Base-by-base conservation (phyloP, 2,329 filamentous ascomycete species). In the Myriosclerotinia duriaeana region DNA sequence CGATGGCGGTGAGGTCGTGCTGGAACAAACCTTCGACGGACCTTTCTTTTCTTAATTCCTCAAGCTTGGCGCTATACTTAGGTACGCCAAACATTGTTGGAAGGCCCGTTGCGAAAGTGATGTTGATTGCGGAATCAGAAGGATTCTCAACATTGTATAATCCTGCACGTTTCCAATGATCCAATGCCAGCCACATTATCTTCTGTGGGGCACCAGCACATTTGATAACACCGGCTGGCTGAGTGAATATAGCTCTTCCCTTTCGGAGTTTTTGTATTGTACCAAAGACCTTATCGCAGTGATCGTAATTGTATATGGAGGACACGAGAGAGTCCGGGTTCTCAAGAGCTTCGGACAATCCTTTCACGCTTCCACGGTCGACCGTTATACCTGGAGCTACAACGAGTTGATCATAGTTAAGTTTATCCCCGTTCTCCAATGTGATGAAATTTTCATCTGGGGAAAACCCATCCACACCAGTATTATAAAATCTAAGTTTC, bases 321-420 rank as follows among this genome's bases (percentile, higher is more conserved):
- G 84, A 85, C 9, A 87, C 84, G 0, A 78, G 77, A 1, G 81
- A 78, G 56, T 79, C 70, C 0, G 77, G 77, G 67, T 85, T 78
- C 5, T 79, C 79, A 5, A 86, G 79, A 4, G 85, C 85, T 72
- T 86, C 84, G 0, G 81, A 78, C n/a, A 87, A 75, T 26, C 85
- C 85, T 75, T 83, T 81, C 74, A 87, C 79, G 69, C 77, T 80
- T 68, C 75, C 77, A 56, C 80, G 83, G 75, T 85, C 78, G 72
- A 86, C 77, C 20, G 76, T 77, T 71, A 87, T 81, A 6, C 85
- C 85, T 0, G 87, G 87, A 0, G 78, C 86, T 0, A 90, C 86
- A 44, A 90, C 80, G 1, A 90, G 80, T 7, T 89, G 86, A 68
- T 89, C 85, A 71, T 90, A 90, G 73, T 74, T 79, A 55, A 90